phyloP scores from a whole-genome alignment of 495 filamentous ascomycete genomes.

The Podospora didyma region DNA sequence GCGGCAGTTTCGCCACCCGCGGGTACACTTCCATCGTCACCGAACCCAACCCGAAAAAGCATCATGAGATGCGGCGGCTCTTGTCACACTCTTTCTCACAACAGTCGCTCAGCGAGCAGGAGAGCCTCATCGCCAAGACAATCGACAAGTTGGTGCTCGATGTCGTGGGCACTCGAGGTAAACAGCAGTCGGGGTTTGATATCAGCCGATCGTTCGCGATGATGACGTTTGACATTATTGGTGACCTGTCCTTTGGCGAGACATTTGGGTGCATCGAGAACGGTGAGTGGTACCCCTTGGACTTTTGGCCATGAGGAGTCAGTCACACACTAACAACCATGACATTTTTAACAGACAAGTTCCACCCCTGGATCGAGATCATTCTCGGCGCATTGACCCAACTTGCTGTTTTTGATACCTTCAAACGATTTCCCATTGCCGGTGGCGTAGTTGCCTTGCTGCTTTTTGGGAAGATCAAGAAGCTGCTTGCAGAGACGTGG shows the following conservation, averaged over 20 bases:
- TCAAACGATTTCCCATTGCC: slow-evolving; percentile 13
- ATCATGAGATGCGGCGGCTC: slow-evolving; percentile 36
- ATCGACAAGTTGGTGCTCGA: no score
- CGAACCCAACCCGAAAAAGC: slow-evolving; percentile 24
- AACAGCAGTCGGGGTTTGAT: slow-evolving; percentile 9
- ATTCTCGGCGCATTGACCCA: background rate
- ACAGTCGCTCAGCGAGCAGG: slow-evolving; percentile 33
- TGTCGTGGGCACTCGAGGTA: background rate
- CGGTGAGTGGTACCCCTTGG: no score
- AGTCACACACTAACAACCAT: background rate
- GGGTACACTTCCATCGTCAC: slow-evolving; percentile 12
- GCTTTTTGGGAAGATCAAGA: slow-evolving; percentile 11
- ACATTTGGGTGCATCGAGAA: no score
- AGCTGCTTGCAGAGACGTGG: slow-evolving; percentile 7
- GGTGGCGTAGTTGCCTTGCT: no score
- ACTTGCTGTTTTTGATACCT: background rate
- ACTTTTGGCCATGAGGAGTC: background rate
- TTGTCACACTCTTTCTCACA: slow-evolving; percentile 47
- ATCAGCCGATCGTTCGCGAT: slow-evolving; percentile 48
- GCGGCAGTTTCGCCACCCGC: slow-evolving; percentile 3
- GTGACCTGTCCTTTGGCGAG: slow-evolving; percentile 40
- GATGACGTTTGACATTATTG: slow-evolving; percentile 55
- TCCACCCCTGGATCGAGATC: no score
- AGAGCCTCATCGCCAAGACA: slow-evolving; percentile 9
- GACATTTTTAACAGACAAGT: background rate